Base-by-base conservation (phyloP, 2,329 filamentous ascomycete species). In the Curvularia hawaiiensis region DNA sequence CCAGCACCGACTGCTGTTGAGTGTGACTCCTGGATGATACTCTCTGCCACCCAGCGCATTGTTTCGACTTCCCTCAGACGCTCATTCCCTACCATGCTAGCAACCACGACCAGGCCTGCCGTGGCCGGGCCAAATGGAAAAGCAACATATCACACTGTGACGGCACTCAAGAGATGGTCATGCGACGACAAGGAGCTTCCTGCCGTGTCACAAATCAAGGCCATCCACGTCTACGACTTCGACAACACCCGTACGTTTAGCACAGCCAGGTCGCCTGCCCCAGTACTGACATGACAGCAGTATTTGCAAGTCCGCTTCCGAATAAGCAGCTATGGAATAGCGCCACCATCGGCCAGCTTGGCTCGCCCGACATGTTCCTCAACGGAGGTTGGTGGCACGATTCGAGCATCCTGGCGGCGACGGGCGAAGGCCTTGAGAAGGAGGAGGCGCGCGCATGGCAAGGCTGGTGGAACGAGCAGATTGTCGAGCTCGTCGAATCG, bases 331-430 rank as follows among this genome's bases (percentile, higher is more conserved):
- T 99, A 71, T 99, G 95, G 95, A 90, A 89, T 64, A 85, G 85
- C 1, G 81, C 83, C 31, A 94, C 92, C 0, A 86, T 96, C 49
- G 91, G 92, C 47, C 84, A 88, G 59, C 82, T 99, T 11, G 87
- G 90, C 59, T 88, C 83, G 46, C 88, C 90, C 63, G 90, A 96
- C 63, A 83, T 85, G 51, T 91, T 98, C 67, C 80, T 87, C 60
- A 90, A 89, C 65, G 94, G 93, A 64, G 92, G 94, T 61, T 99
- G 95, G 95, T 99, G 95, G 95, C 95, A 99, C 77, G 93, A 98
- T 72, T 85, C 87, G 43, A 87, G 86, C 62, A 93, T 99, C 61
- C 86, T 99, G 24, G 87, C 89, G 11, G 88, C 93, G 2, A 97
- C 92, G 1, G 95, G 95, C 51, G 85, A 92, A 56, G 95, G 95